Conservation (phyloP, 805 yeast genomes). For the Scheffersomyces stipitis region DNA sequence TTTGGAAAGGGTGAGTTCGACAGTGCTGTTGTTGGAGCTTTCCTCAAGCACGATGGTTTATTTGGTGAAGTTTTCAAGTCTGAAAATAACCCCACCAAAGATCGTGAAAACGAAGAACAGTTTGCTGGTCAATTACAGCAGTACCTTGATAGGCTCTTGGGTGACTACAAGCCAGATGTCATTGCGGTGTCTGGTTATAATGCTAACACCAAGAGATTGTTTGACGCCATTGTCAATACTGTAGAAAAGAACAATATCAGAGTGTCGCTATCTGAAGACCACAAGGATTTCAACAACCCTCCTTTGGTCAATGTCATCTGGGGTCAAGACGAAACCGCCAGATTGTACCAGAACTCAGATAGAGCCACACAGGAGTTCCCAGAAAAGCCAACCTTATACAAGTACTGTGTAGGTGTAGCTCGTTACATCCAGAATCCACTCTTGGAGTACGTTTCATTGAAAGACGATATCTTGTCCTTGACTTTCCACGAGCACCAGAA, state of each 20-base stretch:
- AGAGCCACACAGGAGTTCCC: conserved; percentile 78
- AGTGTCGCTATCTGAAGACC: conserved; percentile 49
- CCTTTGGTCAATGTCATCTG: conserved; percentile 69
- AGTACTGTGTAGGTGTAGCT: conserved; percentile 86
- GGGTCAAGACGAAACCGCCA: conserved; percentile 92
- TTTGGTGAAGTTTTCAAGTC: conserved; percentile 76
- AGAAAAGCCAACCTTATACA: conserved; percentile 75
- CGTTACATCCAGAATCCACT: conserved; percentile 93
- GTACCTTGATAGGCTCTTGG: conserved; percentile 60
- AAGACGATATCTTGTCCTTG: conserved; percentile 69
- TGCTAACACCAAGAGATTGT: conserved; percentile 64
- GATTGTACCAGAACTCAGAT: conserved; percentile 77
- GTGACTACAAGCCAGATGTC: conserved; percentile 69
- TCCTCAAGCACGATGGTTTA: conserved; percentile 77
- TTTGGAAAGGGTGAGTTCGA: conserved; percentile 83
- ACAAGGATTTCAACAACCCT: conserved; percentile 38
- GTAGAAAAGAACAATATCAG: conserved; percentile 55
- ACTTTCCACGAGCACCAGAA: conserved; percentile 73
- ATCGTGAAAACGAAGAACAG: conserved; percentile 40
- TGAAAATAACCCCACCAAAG: conserved; percentile 62
- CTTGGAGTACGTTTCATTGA: conserved; percentile 80
- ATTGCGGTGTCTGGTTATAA: conserved; percentile 88
- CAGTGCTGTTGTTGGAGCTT: conserved; percentile 84
- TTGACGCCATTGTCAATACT: conserved; percentile 53
- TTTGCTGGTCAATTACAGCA: conserved; percentile 65